These are phyloP conservation scores for Hyaloperonospora arabidopsidis DNA, from an alignment of 352 stramenopile species.

Conservation along the genomic window DNA sequence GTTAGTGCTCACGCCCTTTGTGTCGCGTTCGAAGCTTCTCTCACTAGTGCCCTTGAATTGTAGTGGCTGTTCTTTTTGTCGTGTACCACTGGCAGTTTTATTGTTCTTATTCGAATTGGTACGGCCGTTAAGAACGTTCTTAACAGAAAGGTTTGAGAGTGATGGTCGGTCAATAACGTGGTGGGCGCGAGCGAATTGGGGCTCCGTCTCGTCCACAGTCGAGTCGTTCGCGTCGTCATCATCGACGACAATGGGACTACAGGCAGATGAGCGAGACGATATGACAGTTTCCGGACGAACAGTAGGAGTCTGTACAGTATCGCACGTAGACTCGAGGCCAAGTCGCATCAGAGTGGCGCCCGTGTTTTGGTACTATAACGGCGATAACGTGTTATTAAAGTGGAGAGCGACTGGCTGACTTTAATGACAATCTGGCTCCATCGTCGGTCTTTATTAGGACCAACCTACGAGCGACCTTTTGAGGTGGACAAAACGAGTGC, in stretches of 20 bases:
- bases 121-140: background rate
- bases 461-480: no score
- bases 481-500: no score
- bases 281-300: background rate
- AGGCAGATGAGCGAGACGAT: slow-evolving; percentile 8
- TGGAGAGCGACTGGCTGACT: no score
- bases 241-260: slow-evolving; percentile 26
- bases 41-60: background rate
- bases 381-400: no score
- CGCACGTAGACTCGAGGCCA: slow-evolving; percentile 7
- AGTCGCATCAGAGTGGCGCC: slow-evolving; percentile 15
- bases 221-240: slow-evolving; percentile 5
- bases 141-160: slow-evolving; percentile 10
- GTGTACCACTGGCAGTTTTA: slow-evolving; percentile 2
- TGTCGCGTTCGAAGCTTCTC: background rate
- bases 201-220: slow-evolving; percentile 15
- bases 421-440: no score
- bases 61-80: background rate
- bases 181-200: background rate
- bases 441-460: no score
- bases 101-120: background rate
- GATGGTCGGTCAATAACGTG: slow-evolving; percentile 12
- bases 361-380: no score
- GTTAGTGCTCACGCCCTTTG: no score
- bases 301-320: slow-evolving; percentile 3